Percentiles rank a stretch among this genome's conserved stretches.
Evolutionary conservation across 331 rosid species (phyloP).

Genomic region (Rhamnella rubrinervis): DNA sequence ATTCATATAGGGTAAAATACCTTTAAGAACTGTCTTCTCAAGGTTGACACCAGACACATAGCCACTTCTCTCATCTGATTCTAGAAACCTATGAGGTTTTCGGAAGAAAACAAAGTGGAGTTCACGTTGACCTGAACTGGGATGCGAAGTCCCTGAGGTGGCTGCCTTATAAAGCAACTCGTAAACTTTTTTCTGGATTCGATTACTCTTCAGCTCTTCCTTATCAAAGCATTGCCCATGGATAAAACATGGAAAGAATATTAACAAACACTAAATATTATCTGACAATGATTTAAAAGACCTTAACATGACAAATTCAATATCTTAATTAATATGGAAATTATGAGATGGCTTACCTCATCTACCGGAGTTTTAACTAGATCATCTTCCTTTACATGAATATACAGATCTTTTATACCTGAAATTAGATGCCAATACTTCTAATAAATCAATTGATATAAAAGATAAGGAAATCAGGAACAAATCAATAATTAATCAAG

Average conservation of each 20-base stretch:
- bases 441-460: constrained; percentile 9
- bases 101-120: constrained; percentile 79
- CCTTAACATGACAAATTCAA: not conserved
- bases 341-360: constrained; percentile 46
- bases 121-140: constrained; percentile 50
- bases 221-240: constrained; percentile 44
- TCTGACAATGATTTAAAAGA: not conserved
- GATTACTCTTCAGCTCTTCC: constrained; percentile 83
- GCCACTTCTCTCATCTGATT: constrained; percentile 44
- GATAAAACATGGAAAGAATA: constrained; percentile 26
- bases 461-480: not conserved
- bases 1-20: constrained; percentile 26
- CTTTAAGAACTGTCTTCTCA: constrained; percentile 77
- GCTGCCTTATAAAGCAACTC: constrained; percentile 87
- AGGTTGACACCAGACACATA: constrained; percentile 60
- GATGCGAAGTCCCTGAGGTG: constrained; percentile 41
- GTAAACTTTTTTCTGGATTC: constrained; percentile 74
- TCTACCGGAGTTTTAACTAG: constrained; percentile 60
- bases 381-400: constrained; percentile 68
- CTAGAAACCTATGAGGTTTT: constrained; percentile 66
- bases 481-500: not conserved
- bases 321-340: not conserved
- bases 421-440: constrained; percentile 21
- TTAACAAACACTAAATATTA: constrained; percentile 1
- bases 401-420: constrained; percentile 61